These are phyloP conservation scores for Castanopsis chinensis DNA, from an alignment of 306 rosid species.

Conservation along the genomic window DNA sequence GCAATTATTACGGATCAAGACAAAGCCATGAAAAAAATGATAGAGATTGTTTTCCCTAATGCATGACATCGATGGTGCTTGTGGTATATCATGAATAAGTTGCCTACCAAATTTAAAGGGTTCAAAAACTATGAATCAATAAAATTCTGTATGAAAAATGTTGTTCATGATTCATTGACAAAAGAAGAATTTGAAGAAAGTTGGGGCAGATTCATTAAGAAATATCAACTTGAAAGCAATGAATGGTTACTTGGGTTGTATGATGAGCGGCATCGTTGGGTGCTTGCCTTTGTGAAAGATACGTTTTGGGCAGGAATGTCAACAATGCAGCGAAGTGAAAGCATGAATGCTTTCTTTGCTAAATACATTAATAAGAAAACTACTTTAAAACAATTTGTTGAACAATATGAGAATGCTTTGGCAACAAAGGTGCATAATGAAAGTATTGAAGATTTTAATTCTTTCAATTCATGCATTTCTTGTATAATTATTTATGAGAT, in stretches of 20 bases:
- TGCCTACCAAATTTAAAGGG: no score
- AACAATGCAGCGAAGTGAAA: no score
- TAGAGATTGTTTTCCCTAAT: constrained; percentile 13
- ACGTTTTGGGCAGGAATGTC: no score
- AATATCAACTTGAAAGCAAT: not conserved
- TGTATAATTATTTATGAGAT: no score
- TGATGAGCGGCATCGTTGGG: not conserved
- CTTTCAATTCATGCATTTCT: no score
- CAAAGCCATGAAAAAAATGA: no score
- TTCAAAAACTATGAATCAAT: no score
- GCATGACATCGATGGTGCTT: constrained; percentile 30
- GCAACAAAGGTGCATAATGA: not conserved
- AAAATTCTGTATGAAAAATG: no score
- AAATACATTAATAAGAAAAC: not conserved
- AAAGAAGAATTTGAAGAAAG: no score
- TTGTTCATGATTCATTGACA: no score
- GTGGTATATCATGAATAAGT: constrained; percentile 13
- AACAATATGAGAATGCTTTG: constrained; percentile 3
- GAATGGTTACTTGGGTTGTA: no score
- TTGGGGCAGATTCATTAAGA: no score
- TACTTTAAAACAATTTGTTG: not conserved
- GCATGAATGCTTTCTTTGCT: constrained; percentile 3
- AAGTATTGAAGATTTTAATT: not conserved
- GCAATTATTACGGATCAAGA: constrained; percentile 15
- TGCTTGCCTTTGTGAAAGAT: not conserved